Conservation (phyloP, 306 rosid species). For the apple (Malus domestica) region ASM211411v1 NC_041797.1:9654001-9654500, state of each 20-base stretch:
- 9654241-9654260: too few relatives aligned
- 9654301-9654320: background rate
- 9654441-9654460: too few relatives aligned
- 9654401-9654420: background rate
- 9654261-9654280: too few relatives aligned
- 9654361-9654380: background rate
- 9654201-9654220: too few relatives aligned
- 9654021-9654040: background rate
- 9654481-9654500: too few relatives aligned
- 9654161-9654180: too few relatives aligned
- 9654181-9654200: too few relatives aligned
- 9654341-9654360: background rate
- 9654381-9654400: slow-evolving; percentile 20
- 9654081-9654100: background rate
- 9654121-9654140: background rate
- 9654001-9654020: background rate
- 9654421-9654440: too few relatives aligned
- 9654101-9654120: slow-evolving; percentile 30
- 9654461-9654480: too few relatives aligned
- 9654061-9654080: background rate
- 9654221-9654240: too few relatives aligned
- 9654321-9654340: background rate
- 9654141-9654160: background rate
- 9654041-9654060: background rate
- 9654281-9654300: too few relatives aligned